Evolutionary conservation across 2,329 filamentous ascomycete species (phyloP).

Genomic region (Pseudocercospora musae): DNA sequence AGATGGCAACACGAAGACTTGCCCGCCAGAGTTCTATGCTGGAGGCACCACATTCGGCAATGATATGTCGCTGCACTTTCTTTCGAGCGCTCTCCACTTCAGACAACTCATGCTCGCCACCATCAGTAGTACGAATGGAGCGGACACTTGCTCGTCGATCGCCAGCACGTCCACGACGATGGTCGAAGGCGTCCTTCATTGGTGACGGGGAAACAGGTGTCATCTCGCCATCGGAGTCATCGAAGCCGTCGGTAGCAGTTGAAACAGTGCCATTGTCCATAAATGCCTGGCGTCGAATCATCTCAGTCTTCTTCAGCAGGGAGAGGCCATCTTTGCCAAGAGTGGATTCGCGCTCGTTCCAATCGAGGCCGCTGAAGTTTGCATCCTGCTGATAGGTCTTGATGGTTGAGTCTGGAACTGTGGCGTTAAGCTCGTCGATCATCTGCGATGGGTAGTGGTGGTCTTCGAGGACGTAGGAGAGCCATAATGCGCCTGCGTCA

Average conservation of each 20-base stretch:
- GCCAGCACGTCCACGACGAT: constrained; percentile 19
- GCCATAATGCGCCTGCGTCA: constrained; percentile 40
- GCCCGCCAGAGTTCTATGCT: constrained; percentile 40
- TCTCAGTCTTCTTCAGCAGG: constrained; percentile 37
- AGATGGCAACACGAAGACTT: constrained; percentile 33
- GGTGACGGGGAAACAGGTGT: background rate
- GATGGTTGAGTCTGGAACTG: constrained; percentile 30
- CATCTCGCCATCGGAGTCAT: background rate
- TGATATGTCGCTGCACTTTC: constrained; percentile 40
- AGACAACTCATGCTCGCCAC: constrained; percentile 26
- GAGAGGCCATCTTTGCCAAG: constrained; percentile 34
- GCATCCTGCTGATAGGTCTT: constrained; percentile 31
- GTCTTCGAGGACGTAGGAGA: constrained; percentile 40
- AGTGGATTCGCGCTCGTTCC: constrained; percentile 30
- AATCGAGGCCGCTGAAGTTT: constrained; percentile 36
- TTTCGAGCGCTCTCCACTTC: constrained; percentile 39
- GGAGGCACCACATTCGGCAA: constrained; percentile 33
- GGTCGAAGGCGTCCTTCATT: constrained; percentile 8
- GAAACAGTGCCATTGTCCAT: constrained; percentile 16
- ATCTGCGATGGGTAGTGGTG: constrained; percentile 41
- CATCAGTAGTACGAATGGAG: constrained; percentile 27
- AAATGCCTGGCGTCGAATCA: constrained; percentile 24
- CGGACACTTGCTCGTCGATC: constrained; percentile 28
- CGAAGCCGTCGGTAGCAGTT: constrained; percentile 1
- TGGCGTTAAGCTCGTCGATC: constrained; percentile 33